Base-by-base conservation (phyloP, 345 rosid genomes). In the Gossypium arboreum region DNA sequence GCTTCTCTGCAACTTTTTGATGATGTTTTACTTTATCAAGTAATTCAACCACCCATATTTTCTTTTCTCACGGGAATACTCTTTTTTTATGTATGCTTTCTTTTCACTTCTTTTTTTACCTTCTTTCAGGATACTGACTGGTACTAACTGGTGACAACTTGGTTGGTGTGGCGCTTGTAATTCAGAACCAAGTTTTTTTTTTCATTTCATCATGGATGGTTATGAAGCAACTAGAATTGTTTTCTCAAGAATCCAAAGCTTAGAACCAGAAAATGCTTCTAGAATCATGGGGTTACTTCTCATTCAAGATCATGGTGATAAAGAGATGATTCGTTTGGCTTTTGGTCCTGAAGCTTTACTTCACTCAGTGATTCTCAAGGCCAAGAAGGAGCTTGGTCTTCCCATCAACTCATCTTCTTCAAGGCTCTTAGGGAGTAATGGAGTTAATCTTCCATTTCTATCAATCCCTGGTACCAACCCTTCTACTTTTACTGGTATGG, bases 261-360 rank as follows among this genome's bases (percentile, higher is more conserved):
- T 88, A 59, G 98, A 94, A 83, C 92, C 96, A 45, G 94, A 90
- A 13, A 90, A 90, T 85, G 97, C 98, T 12, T 91, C 97, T 39
- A 94, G 86, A 84, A 92, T 92, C 90, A 92, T 94, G 94, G 94
- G 97, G 78, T 84, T 92, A 44, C 92, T 94, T 76, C 90, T 94
- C 61, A 87, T 92, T 65, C 95, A 94, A 82, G 98, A 94, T 73
- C 93, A 90, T 34, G 94, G 96, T 20, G 98, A 94, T 57, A 92
- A 94, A 71, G 98, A 92, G 81, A 92, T 92, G 97, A 92, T 94
- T 77, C 83, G 98, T 72, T 84, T 94, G 45, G 98, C 97, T 78
- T 89, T 90, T 84, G 97, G 97, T 15, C 94, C 98, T 0, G 96
- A 92, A 79, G 74, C 93, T 68, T 85, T 90, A 74, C 85, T 92